Evolutionary conservation across 768 basidiomycete genomes (phyloP), one percentile per base, ranked within the genome.

Genomic region (Phylloporus rhodoxanthus): DNA sequence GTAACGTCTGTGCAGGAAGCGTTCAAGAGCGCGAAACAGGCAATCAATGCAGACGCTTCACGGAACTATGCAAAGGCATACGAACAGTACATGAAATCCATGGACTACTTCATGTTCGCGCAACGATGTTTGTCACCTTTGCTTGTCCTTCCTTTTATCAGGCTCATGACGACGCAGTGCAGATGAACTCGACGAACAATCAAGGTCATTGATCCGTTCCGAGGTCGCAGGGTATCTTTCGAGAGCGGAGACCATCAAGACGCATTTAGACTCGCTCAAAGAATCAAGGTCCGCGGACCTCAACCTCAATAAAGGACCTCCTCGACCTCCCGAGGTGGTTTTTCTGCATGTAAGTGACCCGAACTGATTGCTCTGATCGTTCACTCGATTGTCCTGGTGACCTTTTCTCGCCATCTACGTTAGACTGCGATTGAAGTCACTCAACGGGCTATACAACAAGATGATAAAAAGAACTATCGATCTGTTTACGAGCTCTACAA

Each of bases 61-160:
- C 84, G 85, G 70, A 87, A 93, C 70, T 96, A 95, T 72, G 75
- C 79, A 19, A 91, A 92, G 60, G 93, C 93, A n/a, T 94, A 88
- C 80, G 91, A 85, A 71, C 78, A 83, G 51, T 94, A 95, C 70
- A 84, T 85, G 73, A 95, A 95, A 74, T 78, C 88, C 4, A 77
- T 97, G 55, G 95, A 98, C 64, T 96, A 94, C 68, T 98, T 97
- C 71, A 90, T 96, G 87, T 87, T 96, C 63, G 92, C 93, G 9
- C 74, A 91, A 62, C 92, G 91, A 69, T 93, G 91, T 92, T 57
- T 19, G 61, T 65, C 21, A 14, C 38, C 34, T n/a, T 37, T 51
- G 0, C 6, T 21, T 20, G 11, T 9, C 37, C 17, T 38, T 8
- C 36, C 36, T 45, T 23, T 17, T 38, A 38, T 40, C n/a, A n/a